Percentiles rank a stretch among this genome's conserved stretches.
Conservation (phyloP, 2,329 filamentous ascomycete genomes). For the Alternaria conjuncta region DNA sequence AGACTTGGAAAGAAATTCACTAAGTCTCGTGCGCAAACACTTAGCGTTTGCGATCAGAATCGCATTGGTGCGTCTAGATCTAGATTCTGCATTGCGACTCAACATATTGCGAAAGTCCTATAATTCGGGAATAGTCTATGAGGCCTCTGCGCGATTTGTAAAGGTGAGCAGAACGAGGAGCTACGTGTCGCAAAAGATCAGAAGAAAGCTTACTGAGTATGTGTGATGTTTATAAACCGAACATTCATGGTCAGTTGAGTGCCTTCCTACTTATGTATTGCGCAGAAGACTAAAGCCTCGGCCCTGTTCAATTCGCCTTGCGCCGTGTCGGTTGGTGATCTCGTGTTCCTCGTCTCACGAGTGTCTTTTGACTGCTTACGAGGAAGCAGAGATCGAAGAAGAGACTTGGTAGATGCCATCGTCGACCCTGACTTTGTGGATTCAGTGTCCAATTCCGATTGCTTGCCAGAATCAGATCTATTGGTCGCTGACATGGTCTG, state of each 20-base stretch:
- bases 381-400: constrained; percentile 31
- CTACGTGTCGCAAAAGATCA: neutral
- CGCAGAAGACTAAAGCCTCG: constrained; percentile 26
- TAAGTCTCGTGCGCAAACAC: neutral
- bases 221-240: neutral
- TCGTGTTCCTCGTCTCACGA: neutral
- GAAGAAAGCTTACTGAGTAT: neutral
- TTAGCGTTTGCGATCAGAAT: neutral
- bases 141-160: neutral
- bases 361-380: constrained; percentile 12
- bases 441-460: constrained; percentile 13
- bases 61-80: neutral
- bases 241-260: neutral
- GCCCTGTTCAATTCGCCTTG: constrained; percentile 17
- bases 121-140: rapidly evolving
- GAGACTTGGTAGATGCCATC: constrained; percentile 28
- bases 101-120: neutral
- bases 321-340: constrained; percentile 16
- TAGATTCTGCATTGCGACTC: neutral
- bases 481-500: constrained; percentile 6
- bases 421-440: constrained; percentile 35
- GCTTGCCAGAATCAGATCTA: neutral
- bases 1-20: neutral
- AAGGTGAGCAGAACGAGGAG: neutral
- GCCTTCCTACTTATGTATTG: constrained; percentile 3